These are phyloP conservation scores for Candolleomyces aberdarensis DNA, from an alignment of 768 basidiomycete genomes.

Conservation along the genomic window DNA sequence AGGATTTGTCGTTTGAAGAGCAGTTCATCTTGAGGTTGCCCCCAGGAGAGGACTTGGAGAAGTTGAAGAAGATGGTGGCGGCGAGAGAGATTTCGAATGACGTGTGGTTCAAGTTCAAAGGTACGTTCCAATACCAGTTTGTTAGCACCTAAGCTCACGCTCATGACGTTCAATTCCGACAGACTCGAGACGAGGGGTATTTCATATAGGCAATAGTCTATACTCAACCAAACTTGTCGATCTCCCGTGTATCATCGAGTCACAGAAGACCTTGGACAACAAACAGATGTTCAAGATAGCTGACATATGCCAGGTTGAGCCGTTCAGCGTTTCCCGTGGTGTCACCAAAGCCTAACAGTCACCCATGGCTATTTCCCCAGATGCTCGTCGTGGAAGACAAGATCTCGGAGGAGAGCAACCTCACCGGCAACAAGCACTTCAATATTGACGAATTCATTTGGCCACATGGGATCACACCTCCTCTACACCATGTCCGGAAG, in stretches of 20 bases:
- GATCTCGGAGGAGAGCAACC: slow-evolving; percentile 65
- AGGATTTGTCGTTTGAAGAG: slow-evolving; percentile 94
- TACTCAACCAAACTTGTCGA: slow-evolving; percentile 96
- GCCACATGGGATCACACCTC: slow-evolving; percentile 95
- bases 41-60: slow-evolving; percentile 77
- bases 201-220: slow-evolving; percentile 76
- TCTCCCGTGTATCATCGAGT: slow-evolving; percentile 89
- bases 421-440: slow-evolving; percentile 63
- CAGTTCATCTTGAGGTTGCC: slow-evolving; percentile 93
- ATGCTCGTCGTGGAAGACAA: slow-evolving; percentile 90
- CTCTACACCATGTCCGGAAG: slow-evolving; percentile 86
- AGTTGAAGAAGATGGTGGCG: slow-evolving; percentile 76
- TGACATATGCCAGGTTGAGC: slow-evolving; percentile 89
- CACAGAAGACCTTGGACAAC: slow-evolving; percentile 93
- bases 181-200: slow-evolving; percentile 91
- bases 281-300: slow-evolving; percentile 99
- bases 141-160: slow-evolving; percentile 1
- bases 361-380: slow-evolving; percentile 33
- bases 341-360: slow-evolving; percentile 12
- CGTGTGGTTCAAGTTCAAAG: slow-evolving; percentile 98
- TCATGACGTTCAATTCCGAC: not conserved
- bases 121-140: slow-evolving; percentile 35
- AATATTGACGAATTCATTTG: slow-evolving; percentile 96
- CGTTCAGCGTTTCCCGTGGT: slow-evolving; percentile 11
- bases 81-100: slow-evolving; percentile 77